Base-by-base conservation (phyloP, 768 basidiomycete species). In the Xanthoconium stramineum region DNA sequence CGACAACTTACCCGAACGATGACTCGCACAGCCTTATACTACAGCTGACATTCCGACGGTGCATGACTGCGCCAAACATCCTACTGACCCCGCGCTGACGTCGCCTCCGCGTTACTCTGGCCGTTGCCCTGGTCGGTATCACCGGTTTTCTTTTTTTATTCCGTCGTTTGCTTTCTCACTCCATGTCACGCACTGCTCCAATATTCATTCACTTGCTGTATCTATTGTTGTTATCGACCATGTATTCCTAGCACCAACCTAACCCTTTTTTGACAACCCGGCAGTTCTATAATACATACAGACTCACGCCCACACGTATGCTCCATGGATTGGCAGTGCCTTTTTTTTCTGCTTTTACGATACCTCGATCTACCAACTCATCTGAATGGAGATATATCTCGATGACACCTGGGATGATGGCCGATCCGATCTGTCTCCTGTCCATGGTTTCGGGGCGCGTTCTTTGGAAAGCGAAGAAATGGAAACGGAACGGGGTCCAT, bases 181-280 rank as follows among this genome's bases (percentile, higher is more conserved):
- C 40, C 24, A 39, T 46, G 36, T 28, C 52, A 61, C 36, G 56
- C 59, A 55, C 20, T 60, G 50, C 58, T 51, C 36, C 30, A 33
- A 55, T 47, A 9, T 52, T 36, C 44, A 58, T 33, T 59, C 37
- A 9, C 52, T 52, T 43, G 42, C n/a, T 47, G 55, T 67, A 66
- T 68, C 52, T 65, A 61, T 51, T 51, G 35, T 65, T 52, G 59
- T 57, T 61, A 33, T 53, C 52, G 40, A 55, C 39, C 38, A 19
- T 66, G 66, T 66, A 68, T 60, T 62, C 49, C 59, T 68, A 65
- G 48, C 46, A 24, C 47, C 42, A 10, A 54, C 20, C 45, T 53
- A 20, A 29, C 39, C 28, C 1, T 24, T 44, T 19, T 38, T 47
- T 38, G 35, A 33, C 37, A 15, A 39, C 7, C 19, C 20, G 29